phyloP scores from a whole-genome alignment of 2,329 filamentous ascomycete genomes.

The Fusarium keratoplasticum region DNA sequence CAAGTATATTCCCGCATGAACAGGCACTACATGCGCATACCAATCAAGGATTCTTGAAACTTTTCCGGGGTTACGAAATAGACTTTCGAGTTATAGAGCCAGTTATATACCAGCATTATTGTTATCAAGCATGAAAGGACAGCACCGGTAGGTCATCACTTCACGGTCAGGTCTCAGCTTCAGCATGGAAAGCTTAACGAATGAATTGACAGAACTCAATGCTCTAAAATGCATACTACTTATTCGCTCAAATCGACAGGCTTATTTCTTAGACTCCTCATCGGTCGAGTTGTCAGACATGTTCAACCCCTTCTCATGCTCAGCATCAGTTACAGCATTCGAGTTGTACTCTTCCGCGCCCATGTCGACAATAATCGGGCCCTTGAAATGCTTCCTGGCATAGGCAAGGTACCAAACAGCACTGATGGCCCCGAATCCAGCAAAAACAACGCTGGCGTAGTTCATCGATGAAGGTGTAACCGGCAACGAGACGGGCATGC shows the following conservation, averaged over 20 bases:
- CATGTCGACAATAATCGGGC: slow-evolving; percentile 54
- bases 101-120: too few relatives aligned
- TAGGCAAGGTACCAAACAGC: slow-evolving; percentile 71
- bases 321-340: slow-evolving; percentile 4
- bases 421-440: slow-evolving; percentile 69
- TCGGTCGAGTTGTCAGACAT: slow-evolving; percentile 25
- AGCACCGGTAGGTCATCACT: background rate
- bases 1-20: background rate
- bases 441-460: slow-evolving; percentile 74
- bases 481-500: slow-evolving; percentile 74
- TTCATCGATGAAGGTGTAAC: slow-evolving; percentile 70
- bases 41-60: background rate
- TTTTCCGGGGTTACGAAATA: background rate
- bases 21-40: background rate
- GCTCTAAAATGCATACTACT: background rate
- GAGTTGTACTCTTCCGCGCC: slow-evolving; percentile 19
- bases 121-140: background rate
- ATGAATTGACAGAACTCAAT: background rate
- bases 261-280: slow-evolving; percentile 20
- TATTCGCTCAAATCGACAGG: background rate
- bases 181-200: background rate
- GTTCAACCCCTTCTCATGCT: slow-evolving; percentile 21
- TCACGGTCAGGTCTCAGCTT: background rate
- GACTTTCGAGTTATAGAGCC: background rate
- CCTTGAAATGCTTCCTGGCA: slow-evolving; percentile 72